phyloP scores from a whole-genome alignment of 2,329 filamentous ascomycete genomes.

The Fusarium kyushuense region DNA sequence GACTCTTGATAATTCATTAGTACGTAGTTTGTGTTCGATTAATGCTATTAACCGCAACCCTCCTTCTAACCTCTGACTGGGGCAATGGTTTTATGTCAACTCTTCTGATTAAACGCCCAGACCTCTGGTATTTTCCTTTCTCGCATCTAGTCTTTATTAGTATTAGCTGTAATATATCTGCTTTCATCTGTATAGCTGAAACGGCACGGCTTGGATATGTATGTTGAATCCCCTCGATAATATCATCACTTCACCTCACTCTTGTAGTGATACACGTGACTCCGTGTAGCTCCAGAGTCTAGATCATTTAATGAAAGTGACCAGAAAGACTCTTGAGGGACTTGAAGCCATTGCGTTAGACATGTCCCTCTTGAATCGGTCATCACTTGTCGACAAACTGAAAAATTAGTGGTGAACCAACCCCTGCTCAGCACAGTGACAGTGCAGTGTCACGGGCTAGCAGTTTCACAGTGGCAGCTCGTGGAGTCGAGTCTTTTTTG shows the following conservation, averaged over 20 bases:
- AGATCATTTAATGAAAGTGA: neutral
- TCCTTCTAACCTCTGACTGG: conserved; percentile 2
- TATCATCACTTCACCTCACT: neutral
- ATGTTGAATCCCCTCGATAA: neutral
- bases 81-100: conserved; percentile 6
- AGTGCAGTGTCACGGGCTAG: conserved; percentile 10
- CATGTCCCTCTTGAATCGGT: conserved; percentile 24
- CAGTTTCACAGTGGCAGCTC: conserved; percentile 25
- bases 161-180: conserved; percentile 1
- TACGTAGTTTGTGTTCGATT: neutral
- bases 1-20: neutral
- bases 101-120: conserved; percentile 2
- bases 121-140: neutral
- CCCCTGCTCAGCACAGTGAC: conserved; percentile 20
- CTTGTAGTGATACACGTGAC: neutral
- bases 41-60: conserved; percentile 3
- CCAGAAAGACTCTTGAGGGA: neutral
- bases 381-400: conserved; percentile 6
- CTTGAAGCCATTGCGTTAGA: conserved; percentile 11
- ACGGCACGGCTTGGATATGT: neutral
- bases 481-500: conserved; percentile 31
- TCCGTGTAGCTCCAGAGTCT: neutral
- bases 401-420: neutral
- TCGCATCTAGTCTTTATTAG: neutral
- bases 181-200: conserved; percentile 13